Conservation (phyloP, 768 basidiomycete genomes). For the Exsudoporus frostii region DNA sequence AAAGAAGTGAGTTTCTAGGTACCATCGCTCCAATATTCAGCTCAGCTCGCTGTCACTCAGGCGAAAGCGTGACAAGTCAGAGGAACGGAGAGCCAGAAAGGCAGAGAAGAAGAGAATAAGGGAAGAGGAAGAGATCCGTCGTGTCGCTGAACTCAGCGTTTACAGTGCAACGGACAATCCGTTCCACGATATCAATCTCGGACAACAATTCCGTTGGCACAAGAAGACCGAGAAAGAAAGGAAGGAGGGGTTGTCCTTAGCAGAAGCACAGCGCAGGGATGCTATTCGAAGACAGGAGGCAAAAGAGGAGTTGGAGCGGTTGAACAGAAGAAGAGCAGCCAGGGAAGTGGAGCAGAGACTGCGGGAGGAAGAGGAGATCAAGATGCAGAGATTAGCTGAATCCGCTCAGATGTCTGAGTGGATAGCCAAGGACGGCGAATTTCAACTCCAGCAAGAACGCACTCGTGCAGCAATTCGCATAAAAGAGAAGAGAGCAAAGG, state of each 20-base stretch:
- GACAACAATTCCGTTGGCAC: slow-evolving; percentile 97
- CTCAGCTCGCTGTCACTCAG: slow-evolving; percentile 37
- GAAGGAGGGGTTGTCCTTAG: slow-evolving; percentile 76
- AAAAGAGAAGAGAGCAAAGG: slow-evolving; percentile 95
- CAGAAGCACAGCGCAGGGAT: slow-evolving; percentile 79
- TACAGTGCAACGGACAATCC: slow-evolving; percentile 98
- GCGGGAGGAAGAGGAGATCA: slow-evolving; percentile 88
- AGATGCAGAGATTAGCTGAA: slow-evolving; percentile 87
- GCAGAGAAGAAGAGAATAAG: slow-evolving; percentile 80
- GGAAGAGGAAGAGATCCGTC: slow-evolving; percentile 88
- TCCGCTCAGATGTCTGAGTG: slow-evolving; percentile 98
- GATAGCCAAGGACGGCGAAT: slow-evolving; percentile 95
- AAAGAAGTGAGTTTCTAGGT: slow-evolving; percentile 44
- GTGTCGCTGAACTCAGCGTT: slow-evolving; percentile 91
- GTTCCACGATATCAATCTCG: slow-evolving; percentile 95
- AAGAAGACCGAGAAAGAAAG: slow-evolving; percentile 97
- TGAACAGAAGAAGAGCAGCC: slow-evolving; percentile 88
- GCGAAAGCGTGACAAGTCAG: slow-evolving; percentile 83
- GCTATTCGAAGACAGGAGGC: slow-evolving; percentile 81
- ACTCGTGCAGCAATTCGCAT: slow-evolving; percentile 89
- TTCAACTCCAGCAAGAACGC: slow-evolving; percentile 93
- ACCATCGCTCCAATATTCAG: neutral
- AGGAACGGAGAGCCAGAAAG: slow-evolving; percentile 79
- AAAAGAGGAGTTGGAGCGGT: slow-evolving; percentile 89
- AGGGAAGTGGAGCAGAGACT: slow-evolving; percentile 86